Evolutionary conservation across 176 grass and related monocot species (phyloP).

Genomic region (Rhynchospora pubera): DNA sequence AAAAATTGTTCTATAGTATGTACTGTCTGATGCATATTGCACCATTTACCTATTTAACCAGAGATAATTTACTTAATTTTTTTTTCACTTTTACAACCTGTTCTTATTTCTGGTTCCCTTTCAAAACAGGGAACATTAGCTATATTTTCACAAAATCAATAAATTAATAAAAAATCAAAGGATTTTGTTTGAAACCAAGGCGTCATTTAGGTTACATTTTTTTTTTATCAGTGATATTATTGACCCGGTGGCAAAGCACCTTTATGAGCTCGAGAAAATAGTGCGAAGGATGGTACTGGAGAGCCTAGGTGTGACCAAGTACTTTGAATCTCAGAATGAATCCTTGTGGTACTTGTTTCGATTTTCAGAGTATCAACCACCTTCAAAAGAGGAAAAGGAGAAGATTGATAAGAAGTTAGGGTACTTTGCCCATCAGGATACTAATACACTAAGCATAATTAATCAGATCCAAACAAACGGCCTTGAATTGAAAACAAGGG

Average conservation of each 20-base stretch:
- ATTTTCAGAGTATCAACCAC: constrained; percentile 46
- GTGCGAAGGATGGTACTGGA: constrained; percentile 63
- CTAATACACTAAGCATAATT: constrained; percentile 45
- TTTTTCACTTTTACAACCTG: background rate
- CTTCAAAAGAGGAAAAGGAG: constrained; percentile 3
- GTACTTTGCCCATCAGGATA: constrained; percentile 42
- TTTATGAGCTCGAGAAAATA: constrained; percentile 28
- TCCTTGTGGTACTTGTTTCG: constrained; percentile 36
- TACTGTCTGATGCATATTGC: background rate
- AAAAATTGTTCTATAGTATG: background rate
- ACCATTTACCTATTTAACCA: background rate
- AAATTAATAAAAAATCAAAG: too few species aligned
- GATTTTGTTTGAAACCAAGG: too few species aligned
- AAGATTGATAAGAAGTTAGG: constrained; percentile 21
- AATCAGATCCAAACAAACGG: constrained; percentile 59
- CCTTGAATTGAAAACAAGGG: constrained; percentile 54
- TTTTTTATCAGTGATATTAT: background rate
- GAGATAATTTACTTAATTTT: background rate
- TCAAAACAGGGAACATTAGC: too few species aligned
- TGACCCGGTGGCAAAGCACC: constrained; percentile 1
- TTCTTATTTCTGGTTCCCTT: background rate
- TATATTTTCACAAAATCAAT: too few species aligned
- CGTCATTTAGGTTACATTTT: too few species aligned
- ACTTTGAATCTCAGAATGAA: constrained; percentile 25
- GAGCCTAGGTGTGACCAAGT: constrained; percentile 34